phyloP scores from a whole-genome alignment of 768 basidiomycete genomes.

The Lentinula aciculospora region DNA sequence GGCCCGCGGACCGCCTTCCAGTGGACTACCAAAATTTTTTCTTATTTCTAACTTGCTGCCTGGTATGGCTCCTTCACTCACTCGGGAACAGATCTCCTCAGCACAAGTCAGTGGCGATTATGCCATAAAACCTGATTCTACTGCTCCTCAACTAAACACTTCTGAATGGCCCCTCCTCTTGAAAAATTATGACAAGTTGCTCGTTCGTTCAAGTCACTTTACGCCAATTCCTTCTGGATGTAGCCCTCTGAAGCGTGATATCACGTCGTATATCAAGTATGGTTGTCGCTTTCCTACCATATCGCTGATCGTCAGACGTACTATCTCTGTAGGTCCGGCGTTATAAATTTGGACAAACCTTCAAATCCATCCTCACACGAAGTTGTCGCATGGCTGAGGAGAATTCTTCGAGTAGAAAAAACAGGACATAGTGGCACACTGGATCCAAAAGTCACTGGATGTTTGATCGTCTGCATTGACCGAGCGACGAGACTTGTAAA shows the following conservation, averaged over 20 bases:
- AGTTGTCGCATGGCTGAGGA: constrained; percentile 97
- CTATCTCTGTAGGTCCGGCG: constrained; percentile 71
- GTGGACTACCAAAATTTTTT: neutral
- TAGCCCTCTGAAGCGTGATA: constrained; percentile 93
- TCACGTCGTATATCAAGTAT: constrained; percentile 86
- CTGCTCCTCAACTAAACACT: constrained; percentile 79
- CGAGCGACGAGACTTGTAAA: constrained; percentile 97
- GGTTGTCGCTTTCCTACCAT: constrained; percentile 10
- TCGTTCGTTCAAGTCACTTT: constrained; percentile 93
- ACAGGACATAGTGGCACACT: constrained; percentile 98
- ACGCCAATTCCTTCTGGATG: constrained; percentile 95
- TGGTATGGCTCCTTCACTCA: constrained; percentile 45
- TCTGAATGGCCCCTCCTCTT: constrained; percentile 96
- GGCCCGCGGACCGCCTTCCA: neutral
- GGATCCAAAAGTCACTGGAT: constrained; percentile 98
- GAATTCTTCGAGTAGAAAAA: constrained; percentile 96
- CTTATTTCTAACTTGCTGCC: neutral
- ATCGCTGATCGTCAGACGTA: neutral
- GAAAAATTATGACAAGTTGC: constrained; percentile 98
- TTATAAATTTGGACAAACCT: constrained; percentile 99
- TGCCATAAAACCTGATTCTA: constrained; percentile 73
- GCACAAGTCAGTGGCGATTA: constrained; percentile 75
- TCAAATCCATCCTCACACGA: constrained; percentile 99
- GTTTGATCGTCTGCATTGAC: constrained; percentile 98
- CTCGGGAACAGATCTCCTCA: constrained; percentile 63